These are phyloP conservation scores for Cardiospermum halicacabum DNA, from an alignment of 345 rosid genomes.

Conservation along the genomic window DNA sequence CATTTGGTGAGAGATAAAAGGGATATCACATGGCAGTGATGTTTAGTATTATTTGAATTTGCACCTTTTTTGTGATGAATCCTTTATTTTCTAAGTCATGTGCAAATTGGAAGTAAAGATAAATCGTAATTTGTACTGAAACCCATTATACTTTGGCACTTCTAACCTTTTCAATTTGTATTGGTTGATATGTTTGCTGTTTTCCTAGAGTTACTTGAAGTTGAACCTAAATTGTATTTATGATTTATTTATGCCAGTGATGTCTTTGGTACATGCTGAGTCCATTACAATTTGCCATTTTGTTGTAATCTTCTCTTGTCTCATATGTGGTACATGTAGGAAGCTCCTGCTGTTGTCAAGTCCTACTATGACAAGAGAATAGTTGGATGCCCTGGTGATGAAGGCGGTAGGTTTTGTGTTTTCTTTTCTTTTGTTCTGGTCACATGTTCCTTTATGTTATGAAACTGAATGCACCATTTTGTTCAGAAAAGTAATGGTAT, in stretches of 20 bases:
- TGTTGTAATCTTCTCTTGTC: neutral
- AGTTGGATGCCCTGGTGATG: conserved; percentile 88
- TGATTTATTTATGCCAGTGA: neutral
- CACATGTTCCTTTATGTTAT: too few relatives aligned
- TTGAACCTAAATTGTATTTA: neutral
- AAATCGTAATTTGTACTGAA: neutral
- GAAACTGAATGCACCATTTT: neutral
- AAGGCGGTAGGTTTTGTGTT: conserved; percentile 54
- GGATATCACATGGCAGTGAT: neutral
- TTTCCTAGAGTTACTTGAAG: neutral
- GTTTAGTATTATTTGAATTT: too few relatives aligned
- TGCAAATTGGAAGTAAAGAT: neutral
- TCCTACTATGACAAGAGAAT: conserved; percentile 78
- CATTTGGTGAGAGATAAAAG: neutral
- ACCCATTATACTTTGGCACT: neutral
- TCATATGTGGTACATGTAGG: conserved; percentile 44
- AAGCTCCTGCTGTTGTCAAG: conserved; percentile 65
- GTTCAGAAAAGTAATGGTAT: neutral
- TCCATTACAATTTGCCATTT: neutral
- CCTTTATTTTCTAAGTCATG: neutral
- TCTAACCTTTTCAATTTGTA: neutral
- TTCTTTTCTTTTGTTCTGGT: neutral
- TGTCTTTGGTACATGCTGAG: neutral
- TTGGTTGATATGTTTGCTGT: neutral
- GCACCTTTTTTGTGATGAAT: neutral